These are phyloP conservation scores for Aureobasidium pullulans DNA, from an alignment of 2,329 filamentous ascomycete genomes.

Conservation along the genomic window DNA sequence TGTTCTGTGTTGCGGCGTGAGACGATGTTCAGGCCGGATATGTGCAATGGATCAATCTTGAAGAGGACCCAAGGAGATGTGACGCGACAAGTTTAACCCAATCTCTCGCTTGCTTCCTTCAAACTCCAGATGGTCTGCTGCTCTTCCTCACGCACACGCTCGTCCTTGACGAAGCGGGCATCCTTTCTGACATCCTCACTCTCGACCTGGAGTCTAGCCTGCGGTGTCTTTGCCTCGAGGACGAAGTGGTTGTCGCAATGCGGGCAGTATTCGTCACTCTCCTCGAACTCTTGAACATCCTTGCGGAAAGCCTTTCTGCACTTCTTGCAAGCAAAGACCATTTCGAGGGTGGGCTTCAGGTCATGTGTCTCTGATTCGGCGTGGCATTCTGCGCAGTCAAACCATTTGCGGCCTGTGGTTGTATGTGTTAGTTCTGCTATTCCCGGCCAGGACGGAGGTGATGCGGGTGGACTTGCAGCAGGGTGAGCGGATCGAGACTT, in stretches of 20 bases:
- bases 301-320: constrained; percentile 98
- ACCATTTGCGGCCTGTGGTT: constrained; percentile 79
- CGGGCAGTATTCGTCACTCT: constrained; percentile 96
- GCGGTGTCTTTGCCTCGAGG: constrained; percentile 77
- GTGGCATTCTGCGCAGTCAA: constrained; percentile 96
- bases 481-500: constrained; percentile 89
- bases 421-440: constrained; percentile 9
- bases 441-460: not conserved
- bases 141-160: constrained; percentile 58
- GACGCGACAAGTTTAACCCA: constrained; percentile 51
- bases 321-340: constrained; percentile 97
- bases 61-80: not conserved
- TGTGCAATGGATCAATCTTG: not conserved
- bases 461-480: constrained; percentile 61
- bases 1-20: not conserved
- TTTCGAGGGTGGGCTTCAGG: constrained; percentile 70
- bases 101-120: constrained; percentile 62
- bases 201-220: constrained; percentile 77
- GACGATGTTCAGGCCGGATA: not conserved
- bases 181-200: constrained; percentile 84
- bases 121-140: constrained; percentile 67
- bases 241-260: constrained; percentile 99
- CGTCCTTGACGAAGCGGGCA: constrained; percentile 84
- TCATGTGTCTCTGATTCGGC: constrained; percentile 66
- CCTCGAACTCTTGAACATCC: constrained; percentile 84